phyloP scores from a whole-genome alignment of 1,284 basidiomycete species.

The Trichosporon faecale region DNA sequence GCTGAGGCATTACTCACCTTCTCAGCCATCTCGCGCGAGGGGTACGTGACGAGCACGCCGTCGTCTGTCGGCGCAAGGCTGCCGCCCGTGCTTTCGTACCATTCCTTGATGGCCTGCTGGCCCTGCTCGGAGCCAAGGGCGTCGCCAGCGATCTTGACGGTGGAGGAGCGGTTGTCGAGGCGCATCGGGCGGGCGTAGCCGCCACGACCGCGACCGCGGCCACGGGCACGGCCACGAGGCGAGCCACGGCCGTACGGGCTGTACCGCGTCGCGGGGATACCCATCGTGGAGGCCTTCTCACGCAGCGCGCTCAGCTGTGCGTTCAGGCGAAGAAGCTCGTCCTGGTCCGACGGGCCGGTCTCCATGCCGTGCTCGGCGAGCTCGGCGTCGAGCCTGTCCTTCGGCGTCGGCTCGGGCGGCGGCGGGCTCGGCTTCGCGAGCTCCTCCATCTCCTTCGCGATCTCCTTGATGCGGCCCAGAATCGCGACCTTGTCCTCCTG shows the following conservation, averaged over 20 bases:
- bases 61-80: conserved; percentile 22
- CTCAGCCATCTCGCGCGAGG: conserved; percentile 47
- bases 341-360: conserved; percentile 55
- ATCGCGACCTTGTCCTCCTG: conserved; percentile 73
- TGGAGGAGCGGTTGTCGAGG: conserved; percentile 85
- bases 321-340: conserved; percentile 41
- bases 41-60: conserved; percentile 42
- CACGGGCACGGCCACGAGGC: conserved; percentile 61
- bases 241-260: conserved; percentile 63
- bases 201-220: conserved; percentile 58
- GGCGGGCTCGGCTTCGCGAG: conserved; percentile 44
- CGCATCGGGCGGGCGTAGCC: conserved; percentile 64
- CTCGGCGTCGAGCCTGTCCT: conserved; percentile 51
- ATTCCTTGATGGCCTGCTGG: conserved; percentile 64
- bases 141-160: conserved; percentile 67
- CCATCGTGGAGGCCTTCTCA: conserved; percentile 59
- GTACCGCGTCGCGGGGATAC: conserved; percentile 43
- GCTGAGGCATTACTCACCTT: conserved; percentile 34
- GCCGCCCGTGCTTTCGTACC: conserved; percentile 67
- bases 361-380: conserved; percentile 66
- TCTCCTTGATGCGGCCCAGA: conserved; percentile 70
- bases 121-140: conserved; percentile 53
- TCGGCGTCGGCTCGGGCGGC: conserved; percentile 43
- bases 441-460: conserved; percentile 74
- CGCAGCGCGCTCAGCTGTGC: conserved; percentile 41